Evolutionary conservation across 768 basidiomycete genomes (phyloP), one percentile per base, ranked within the genome.

Genomic region (Hygrophoropsis aurantiaca): DNA sequence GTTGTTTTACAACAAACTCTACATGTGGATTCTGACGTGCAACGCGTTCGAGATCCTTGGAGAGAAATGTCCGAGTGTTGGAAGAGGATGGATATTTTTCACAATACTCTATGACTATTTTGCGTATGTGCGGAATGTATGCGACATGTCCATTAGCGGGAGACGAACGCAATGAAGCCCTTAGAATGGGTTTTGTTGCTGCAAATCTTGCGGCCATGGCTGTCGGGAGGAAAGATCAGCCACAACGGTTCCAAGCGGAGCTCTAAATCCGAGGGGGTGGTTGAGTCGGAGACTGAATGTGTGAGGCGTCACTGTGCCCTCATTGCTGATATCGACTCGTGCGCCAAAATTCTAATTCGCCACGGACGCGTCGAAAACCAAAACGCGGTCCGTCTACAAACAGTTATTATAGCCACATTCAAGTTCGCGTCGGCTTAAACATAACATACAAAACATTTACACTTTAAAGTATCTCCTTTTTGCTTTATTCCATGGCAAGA

Each of bases 101-200:
- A 68, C 91, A 92, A 66, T 80, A 94, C 67, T 93, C 89, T 62
- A 95, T 81, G 53, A 95, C 90, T 50, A 95, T 74, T 61, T 92
- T 94, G 46, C 89, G 74, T n/a, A 88, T 74, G 51, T 82, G 82
- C 2, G 91, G 88, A 3, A 90, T 66, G 66, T 87, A 94, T 1
- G 81, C 72, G 35, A 68, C 61, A 60, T 87, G 87, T 2, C 90
- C 90, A 63, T 93, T 92, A 47, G 84, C 78, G 20, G 85, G 85
- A 20, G 62, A 59, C 0, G 90, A 81, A 53, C 77, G 71, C 36
- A 81, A 63, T 50, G 69, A 66, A 0, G 73, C 80, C 30, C 80
- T 68, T 33, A 73, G 58, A 37, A 81, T 58, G 15, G 74, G 74
- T 38, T 57, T 59, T 20, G 66, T 54, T 5, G 63, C 50, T 13